These are phyloP conservation scores for Citrullus colocynthis DNA, from an alignment of 306 rosid species.

Conservation along the genomic window DNA sequence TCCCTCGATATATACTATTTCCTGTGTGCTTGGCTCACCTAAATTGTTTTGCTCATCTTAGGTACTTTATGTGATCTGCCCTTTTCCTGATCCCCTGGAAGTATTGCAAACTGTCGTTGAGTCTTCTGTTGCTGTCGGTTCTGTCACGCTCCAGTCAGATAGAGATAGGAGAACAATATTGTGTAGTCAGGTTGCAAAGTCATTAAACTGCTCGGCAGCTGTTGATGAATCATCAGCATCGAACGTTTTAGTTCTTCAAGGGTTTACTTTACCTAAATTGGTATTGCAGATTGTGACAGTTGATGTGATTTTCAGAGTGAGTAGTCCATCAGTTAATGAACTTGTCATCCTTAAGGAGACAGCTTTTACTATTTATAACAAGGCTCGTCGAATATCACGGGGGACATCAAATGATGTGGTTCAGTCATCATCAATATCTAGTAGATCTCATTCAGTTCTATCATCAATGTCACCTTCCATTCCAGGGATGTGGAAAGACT, in stretches of 20 bases:
- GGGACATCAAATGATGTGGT: constrained; percentile 55
- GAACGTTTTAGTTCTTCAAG: constrained; percentile 70
- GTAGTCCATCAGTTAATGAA: constrained; percentile 79
- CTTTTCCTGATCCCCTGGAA: constrained; percentile 92
- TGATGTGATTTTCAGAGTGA: constrained; percentile 89
- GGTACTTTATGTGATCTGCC: constrained; percentile 97
- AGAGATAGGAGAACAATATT: constrained; percentile 70
- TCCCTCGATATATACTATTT: background rate
- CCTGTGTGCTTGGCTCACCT: background rate
- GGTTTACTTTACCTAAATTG: constrained; percentile 72
- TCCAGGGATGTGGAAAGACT: constrained; percentile 91
- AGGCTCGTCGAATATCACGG: constrained; percentile 90
- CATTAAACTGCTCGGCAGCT: constrained; percentile 84
- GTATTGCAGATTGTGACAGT: constrained; percentile 93
- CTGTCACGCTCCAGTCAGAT: constrained; percentile 70
- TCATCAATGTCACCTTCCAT: constrained; percentile 76
- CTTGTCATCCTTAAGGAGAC: constrained; percentile 81
- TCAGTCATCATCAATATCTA: constrained; percentile 48
- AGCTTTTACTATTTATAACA: constrained; percentile 83
- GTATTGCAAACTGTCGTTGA: constrained; percentile 82
- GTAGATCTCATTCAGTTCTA: constrained; percentile 63
- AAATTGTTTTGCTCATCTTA: constrained; percentile 17
- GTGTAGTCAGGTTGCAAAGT: constrained; percentile 85
- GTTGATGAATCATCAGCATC: constrained; percentile 90
- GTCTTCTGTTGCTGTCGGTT: constrained; percentile 84